Conservation (phyloP, 2,329 filamentous ascomycete genomes). For the Cryphonectria carpinicola region DNA sequence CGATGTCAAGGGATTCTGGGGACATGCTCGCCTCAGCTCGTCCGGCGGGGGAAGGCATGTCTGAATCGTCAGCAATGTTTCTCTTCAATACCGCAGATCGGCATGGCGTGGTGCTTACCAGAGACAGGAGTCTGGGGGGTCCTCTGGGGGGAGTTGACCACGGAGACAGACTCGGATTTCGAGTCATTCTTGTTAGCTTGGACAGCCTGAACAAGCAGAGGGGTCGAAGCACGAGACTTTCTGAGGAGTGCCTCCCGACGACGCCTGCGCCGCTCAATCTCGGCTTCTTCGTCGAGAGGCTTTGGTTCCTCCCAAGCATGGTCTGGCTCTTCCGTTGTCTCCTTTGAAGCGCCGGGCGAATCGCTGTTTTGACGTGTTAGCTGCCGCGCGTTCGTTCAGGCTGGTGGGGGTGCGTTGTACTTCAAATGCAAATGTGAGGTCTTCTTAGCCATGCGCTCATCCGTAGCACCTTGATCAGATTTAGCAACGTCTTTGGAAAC, state of each 20-base stretch:
- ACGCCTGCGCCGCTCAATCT: conserved; percentile 84
- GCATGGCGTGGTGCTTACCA: conserved; percentile 42
- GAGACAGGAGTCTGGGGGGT: conserved; percentile 50
- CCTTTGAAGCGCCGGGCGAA: conserved; percentile 10
- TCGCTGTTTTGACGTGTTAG: conserved; percentile 20
- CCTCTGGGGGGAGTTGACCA: conserved; percentile 46
- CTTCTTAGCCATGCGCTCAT: conserved; percentile 42
- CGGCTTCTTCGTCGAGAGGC: conserved; percentile 76
- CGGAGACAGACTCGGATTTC: conserved; percentile 57
- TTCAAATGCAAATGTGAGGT: conserved; percentile 39
- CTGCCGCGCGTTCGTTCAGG: neutral
- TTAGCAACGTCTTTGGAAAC: conserved; percentile 69
- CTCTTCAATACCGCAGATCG: neutral
- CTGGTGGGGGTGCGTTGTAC: conserved; percentile 35
- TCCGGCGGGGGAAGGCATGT: conserved; percentile 41
- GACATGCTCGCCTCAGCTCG: conserved; percentile 52
- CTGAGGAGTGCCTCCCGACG: conserved; percentile 83
- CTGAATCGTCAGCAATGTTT: conserved; percentile 19
- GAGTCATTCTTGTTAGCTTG: conserved; percentile 62
- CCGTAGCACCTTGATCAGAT: conserved; percentile 64
- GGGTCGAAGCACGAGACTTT: conserved; percentile 76
- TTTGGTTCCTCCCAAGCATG: conserved; percentile 58
- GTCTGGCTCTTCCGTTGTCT: conserved; percentile 27
- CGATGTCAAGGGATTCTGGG: conserved; percentile 64
- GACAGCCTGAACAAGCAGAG: conserved; percentile 75